Percentiles rank a stretch among this genome's conserved stretches.
Evolutionary conservation across 1,284 basidiomycete species (phyloP).

Genomic region (Trichosporon faecale): DNA sequence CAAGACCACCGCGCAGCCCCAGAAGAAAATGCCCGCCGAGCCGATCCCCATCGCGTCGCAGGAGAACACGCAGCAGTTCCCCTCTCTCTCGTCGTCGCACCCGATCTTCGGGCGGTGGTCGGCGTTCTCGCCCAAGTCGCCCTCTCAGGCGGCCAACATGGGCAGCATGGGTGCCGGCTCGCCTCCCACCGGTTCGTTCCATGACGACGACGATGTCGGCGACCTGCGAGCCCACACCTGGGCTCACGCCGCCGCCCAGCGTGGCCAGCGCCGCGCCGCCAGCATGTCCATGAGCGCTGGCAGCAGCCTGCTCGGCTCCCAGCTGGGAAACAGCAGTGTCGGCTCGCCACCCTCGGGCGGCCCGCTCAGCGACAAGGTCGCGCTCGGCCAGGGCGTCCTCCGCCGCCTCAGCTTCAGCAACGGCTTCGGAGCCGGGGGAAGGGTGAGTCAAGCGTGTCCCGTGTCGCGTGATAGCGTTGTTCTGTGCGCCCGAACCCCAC

Average conservation of each 20-base stretch:
- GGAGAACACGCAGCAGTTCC: constrained; percentile 6
- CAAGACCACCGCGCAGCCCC: not conserved
- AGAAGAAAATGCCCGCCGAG: constrained; percentile 6
- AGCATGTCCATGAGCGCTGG: constrained; percentile 30
- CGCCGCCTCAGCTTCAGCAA: constrained; percentile 41
- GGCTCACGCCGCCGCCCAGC: constrained; percentile 27
- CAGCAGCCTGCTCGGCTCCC: constrained; percentile 11
- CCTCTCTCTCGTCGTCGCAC: not conserved
- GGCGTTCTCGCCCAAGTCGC: constrained; percentile 5
- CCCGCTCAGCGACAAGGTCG: constrained; percentile 42
- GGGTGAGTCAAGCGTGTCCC: constrained; percentile 28
- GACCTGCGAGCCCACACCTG: constrained; percentile 35
- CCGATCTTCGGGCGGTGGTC: constrained; percentile 7
- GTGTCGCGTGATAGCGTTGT: not conserved
- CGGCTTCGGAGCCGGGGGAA: constrained; percentile 23
- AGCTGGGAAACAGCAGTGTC: constrained; percentile 10
- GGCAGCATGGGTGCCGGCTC: not conserved
- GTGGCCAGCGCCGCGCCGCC: constrained; percentile 34
- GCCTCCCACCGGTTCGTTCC: not conserved
- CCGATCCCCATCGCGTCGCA: constrained; percentile 1
- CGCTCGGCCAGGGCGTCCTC: constrained; percentile 44
- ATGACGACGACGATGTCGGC: constrained; percentile 27
- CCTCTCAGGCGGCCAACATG: not conserved
- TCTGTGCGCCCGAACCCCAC: not conserved
- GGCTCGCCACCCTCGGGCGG: constrained; percentile 19